Evolutionary conservation across 73 alveolate species (phyloP).

Genomic region (Uronychia setigera): DNA sequence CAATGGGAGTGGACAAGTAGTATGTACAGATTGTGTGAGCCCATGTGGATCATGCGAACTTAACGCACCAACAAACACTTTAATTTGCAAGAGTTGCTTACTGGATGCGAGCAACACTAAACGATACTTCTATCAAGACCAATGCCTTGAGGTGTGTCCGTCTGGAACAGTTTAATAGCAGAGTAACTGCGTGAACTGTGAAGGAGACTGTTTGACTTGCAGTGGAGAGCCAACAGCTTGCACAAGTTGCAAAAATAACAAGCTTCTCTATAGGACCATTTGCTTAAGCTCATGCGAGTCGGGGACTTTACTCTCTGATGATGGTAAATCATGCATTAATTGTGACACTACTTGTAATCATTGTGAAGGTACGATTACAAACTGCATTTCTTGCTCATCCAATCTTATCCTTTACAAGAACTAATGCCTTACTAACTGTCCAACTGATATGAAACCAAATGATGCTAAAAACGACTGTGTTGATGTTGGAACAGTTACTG

Average conservation of each 20-base stretch:
- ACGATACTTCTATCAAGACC: slow-evolving; percentile 16
- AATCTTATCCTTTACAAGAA: neutral
- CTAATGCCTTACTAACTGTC: neutral
- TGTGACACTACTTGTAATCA: slow-evolving; percentile 16
- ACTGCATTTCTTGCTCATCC: neutral
- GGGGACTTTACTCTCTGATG: slow-evolving; percentile 3
- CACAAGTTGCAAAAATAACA: slow-evolving; percentile 13
- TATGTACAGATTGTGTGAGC: slow-evolving; percentile 21
- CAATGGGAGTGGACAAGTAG: neutral
- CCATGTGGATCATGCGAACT: slow-evolving; percentile 41
- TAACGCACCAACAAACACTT: neutral
- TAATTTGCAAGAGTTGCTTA: neutral
- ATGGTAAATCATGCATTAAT: slow-evolving; percentile 11
- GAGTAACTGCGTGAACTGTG: slow-evolving; percentile 13
- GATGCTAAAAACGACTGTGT: neutral
- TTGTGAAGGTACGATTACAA: slow-evolving; percentile 10
- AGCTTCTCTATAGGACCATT: slow-evolving; percentile 8
- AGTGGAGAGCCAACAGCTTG: slow-evolving; percentile 15
- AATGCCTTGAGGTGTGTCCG: slow-evolving; percentile 40
- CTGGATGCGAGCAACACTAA: slow-evolving; percentile 13
- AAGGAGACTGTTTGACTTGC: slow-evolving; percentile 47
- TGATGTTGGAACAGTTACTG: neutral
- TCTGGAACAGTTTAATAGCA: slow-evolving; percentile 15
- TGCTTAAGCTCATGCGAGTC: slow-evolving; percentile 30
- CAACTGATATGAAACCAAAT: neutral